Evolutionary conservation across 306 rosid genomes (phyloP).

Genomic region (Vicia sativa): DNA sequence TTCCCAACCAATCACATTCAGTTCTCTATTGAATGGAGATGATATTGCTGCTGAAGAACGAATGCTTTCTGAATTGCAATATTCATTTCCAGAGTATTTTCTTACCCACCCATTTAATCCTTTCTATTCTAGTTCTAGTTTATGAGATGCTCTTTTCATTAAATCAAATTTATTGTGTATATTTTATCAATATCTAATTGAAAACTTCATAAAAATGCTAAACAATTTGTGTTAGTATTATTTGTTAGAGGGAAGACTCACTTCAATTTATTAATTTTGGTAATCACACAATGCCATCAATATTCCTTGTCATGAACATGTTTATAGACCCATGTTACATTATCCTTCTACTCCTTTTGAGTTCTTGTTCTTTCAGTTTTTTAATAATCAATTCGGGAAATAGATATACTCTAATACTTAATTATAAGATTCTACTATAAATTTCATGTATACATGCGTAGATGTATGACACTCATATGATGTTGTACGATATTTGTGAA

Average conservation of each 20-base stretch:
- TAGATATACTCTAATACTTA: too few relatives aligned
- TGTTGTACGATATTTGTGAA: too few relatives aligned
- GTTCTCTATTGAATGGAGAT: background rate
- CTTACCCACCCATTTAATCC: background rate
- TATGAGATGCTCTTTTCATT: background rate
- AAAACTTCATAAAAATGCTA: background rate
- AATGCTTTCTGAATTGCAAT: background rate
- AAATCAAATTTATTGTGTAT: background rate
- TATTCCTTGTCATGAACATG: background rate
- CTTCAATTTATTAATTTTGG: too few relatives aligned
- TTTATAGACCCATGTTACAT: background rate
- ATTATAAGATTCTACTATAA: too few relatives aligned
- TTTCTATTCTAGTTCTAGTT: background rate
- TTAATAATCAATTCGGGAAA: background rate
- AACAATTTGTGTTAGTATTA: too few relatives aligned
- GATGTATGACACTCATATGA: too few relatives aligned
- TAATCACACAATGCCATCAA: background rate
- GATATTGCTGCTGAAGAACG: background rate
- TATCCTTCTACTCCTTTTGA: background rate
- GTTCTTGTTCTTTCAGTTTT: background rate
- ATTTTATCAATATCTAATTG: background rate
- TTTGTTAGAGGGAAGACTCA: too few relatives aligned
- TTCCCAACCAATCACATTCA: background rate
- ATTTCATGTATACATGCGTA: too few relatives aligned
- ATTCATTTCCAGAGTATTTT: background rate